Percentiles rank a stretch among this genome's conserved stretches.
These are phyloP conservation scores for Stromatinia cepivora DNA, from an alignment of 2,329 filamentous ascomycete species.

Conservation along the genomic window DNA sequence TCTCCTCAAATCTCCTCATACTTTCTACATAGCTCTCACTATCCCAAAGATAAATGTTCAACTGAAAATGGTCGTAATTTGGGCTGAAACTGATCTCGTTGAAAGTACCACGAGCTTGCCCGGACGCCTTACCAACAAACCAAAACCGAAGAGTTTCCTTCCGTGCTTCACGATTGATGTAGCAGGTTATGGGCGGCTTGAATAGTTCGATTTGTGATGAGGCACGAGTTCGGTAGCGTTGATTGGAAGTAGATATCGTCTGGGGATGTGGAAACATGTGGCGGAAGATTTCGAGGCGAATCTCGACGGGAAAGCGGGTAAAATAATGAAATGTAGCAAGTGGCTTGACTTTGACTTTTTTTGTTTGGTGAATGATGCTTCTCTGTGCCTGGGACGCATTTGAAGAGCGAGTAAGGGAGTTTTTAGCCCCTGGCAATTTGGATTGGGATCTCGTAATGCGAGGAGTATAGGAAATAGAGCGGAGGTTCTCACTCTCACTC, in stretches of 20 bases:
- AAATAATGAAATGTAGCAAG: not conserved
- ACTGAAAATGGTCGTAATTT: not conserved
- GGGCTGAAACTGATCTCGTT: not conserved
- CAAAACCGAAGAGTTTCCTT: not conserved
- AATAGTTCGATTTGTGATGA: not conserved
- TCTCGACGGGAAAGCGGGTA: not conserved
- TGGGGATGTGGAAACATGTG: not conserved
- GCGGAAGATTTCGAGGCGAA: not conserved
- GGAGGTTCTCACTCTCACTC: no score
- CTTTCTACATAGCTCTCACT: not conserved
- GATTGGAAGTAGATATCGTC: no score
- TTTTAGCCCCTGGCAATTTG: not conserved
- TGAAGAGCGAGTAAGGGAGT: not conserved
- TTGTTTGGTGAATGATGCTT: not conserved
- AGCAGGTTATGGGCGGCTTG: not conserved
- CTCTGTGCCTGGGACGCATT: not conserved
- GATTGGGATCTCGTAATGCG: not conserved
- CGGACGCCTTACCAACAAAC: not conserved
- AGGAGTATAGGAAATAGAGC: no score
- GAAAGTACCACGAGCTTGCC: no score
- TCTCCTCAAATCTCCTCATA: not conserved
- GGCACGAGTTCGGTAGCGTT: no score
- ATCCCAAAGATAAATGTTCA: not conserved
- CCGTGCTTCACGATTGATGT: not conserved
- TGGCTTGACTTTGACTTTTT: no score